Evolutionary conservation across 345 rosid species (phyloP), one percentile per base, ranked within the genome.

Genomic region (Mercurialis annua): DNA sequence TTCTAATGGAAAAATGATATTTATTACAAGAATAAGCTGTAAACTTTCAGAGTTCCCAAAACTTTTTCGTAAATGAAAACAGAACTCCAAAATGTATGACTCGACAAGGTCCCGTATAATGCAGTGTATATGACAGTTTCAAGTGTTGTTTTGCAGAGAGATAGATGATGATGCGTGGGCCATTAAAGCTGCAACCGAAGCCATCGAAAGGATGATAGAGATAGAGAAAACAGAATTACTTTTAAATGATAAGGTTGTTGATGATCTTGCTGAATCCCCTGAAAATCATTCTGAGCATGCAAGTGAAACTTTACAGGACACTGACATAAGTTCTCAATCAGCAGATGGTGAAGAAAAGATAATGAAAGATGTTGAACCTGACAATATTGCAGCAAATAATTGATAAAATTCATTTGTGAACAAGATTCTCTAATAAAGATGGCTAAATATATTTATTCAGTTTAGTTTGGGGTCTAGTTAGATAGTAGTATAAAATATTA

Each of bases 141-240:
- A n/a, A n/a, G n/a, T n/a, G n/a, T n/a, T n/a, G n/a, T 24, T 73
- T 29, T 66, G 36, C 75, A 81, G 86, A 52, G 71, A 70, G 61
- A 31, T 55, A n/a, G 57, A 62, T 5, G 30, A 53, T 23, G 67
- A 66, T 66, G 77, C 33, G 48, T 75, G 89, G 82, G 82, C 81
- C 46, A 64, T 59, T 36, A 59, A 52, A 31, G 80, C 80, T 9
- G 83, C 82, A 42, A 67, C 24, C 34, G 70, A 82, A 73, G 82
- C 86, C 44, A 68, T 81, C 14, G 69, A 73, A 70, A 80, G 48
- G 75, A 73, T 84, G 61, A 36, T 76, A 17, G 78, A 66, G 63
- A 71, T 71, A 5, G 70, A 76, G 66, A 55, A 70, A 64, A 67
- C 24, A 36, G 56, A 63, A 14, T 49, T 48, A 17, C 51, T 23